Evolutionary conservation across 192 early-diverging fungal genomes (phyloP), one percentile per base, ranked within the genome.

Genomic region (Coemansia sp.): DNA sequence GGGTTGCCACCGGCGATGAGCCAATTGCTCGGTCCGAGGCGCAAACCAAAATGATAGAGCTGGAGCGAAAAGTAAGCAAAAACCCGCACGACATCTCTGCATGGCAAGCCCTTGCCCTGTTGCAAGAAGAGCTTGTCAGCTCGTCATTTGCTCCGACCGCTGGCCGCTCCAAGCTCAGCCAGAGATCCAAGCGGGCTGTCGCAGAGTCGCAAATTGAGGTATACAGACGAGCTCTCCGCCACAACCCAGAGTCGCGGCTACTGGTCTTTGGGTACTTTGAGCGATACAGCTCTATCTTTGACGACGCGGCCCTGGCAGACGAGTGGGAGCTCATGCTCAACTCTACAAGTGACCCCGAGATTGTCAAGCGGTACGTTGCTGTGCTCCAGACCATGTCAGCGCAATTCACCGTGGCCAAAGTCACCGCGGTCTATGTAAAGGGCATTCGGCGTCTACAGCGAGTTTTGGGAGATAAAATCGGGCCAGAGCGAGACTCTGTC

Each of bases 171-270:
- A 18, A 35, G 33, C 21, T 35, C 3, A 38, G 52, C 8, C 64
- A 26, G 53, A 43, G 37, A n/a, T 41, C 34, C 14, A 68, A 40
- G n/a, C 56, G 59, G 0, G 18, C 67, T 9, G 35, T 70, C 14
- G 62, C 59, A 8, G 63, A 62, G 53, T 32, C 63, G n/a, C 66
- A 62, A 52, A 36, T 64, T 5, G 73, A 44, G 10, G 48, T 76
- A 39, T 66, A 60, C 37, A 59, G 36, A 1, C 67, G 67, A 15
- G 67, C 58, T 0, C 35, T 70, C 4, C 17, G 26, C 1, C 15
- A 21, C 27, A 76, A 76, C 37, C 63, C 67, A 1, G 27, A 58
- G 12, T 59, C 59, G 2, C 24, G 19, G 26, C 37, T n/a, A 27
- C 52, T 76, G 18, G 41, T 35, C 0, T 55, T 76, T 9, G 73